Conservation (phyloP, 768 basidiomycete species). For the Punctularia strigosozonata region DNA sequence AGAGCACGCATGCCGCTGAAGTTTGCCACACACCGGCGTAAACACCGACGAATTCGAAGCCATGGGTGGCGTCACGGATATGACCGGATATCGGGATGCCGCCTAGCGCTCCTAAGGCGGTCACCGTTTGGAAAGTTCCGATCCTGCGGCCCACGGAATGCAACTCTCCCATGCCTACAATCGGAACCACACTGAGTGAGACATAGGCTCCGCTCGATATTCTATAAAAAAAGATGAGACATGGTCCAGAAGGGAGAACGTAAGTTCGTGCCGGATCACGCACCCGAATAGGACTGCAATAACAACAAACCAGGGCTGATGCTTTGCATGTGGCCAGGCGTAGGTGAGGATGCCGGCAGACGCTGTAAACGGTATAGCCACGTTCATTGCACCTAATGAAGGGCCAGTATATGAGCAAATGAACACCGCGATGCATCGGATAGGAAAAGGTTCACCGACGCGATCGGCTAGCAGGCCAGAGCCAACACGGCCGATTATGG, state of each 20-base stretch:
- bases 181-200: constrained; percentile 41
- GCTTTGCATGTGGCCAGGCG: constrained; percentile 55
- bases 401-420: too few relatives aligned
- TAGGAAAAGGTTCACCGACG: constrained; percentile 36
- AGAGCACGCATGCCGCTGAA: neutral
- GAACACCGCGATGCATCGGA: too few relatives aligned
- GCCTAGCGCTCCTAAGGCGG: constrained; percentile 49
- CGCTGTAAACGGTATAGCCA: constrained; percentile 53
- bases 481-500: constrained; percentile 46
- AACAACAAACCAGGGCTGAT: constrained; percentile 31
- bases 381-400: constrained; percentile 49
- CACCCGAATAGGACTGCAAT: constrained; percentile 60
- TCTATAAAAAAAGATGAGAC: constrained; percentile 18
- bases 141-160: constrained; percentile 52
- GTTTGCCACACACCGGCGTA: constrained; percentile 32
- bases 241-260: constrained; percentile 8
- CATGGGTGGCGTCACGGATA: constrained; percentile 39
- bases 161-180: constrained; percentile 47
- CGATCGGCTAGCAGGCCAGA: constrained; percentile 45
- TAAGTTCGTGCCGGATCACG: too few relatives aligned
- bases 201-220: constrained; percentile 53
- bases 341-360: constrained; percentile 48
- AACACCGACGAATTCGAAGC: constrained; percentile 41
- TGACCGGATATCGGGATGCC: constrained; percentile 70
- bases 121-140: constrained; percentile 52